A percentile compares a stretch with the other conserved stretches of the same genome.
These are phyloP conservation scores for Stagonosporopsis cucurbitacearum DNA, from an alignment of 2,329 filamentous ascomycete genomes.

Conservation along the genomic window DNA sequence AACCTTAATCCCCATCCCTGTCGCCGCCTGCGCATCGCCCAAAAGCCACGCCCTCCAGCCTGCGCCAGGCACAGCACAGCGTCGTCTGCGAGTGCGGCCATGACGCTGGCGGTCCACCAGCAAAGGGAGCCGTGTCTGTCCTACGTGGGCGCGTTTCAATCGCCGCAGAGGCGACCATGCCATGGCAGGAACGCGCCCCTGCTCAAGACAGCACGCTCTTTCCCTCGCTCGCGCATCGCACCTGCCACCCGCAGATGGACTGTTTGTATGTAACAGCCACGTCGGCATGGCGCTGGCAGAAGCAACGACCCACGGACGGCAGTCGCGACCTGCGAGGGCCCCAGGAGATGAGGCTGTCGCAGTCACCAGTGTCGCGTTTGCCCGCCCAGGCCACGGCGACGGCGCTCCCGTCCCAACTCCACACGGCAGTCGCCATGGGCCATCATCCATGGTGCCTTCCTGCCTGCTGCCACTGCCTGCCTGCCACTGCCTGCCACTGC, in stretches of 20 bases:
- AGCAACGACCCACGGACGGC: slow-evolving; percentile 12
- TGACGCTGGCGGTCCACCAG: slow-evolving; percentile 20
- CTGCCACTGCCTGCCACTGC: too few relatives aligned
- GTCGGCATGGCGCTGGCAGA: slow-evolving; percentile 16
- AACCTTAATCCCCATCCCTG: slow-evolving; percentile 46
- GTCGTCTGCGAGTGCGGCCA: slow-evolving; percentile 17
- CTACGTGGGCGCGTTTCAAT: slow-evolving; percentile 30
- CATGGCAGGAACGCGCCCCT: slow-evolving; percentile 17
- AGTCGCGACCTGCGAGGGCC: too few relatives aligned
- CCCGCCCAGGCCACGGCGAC: neutral
- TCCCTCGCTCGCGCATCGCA: slow-evolving; percentile 22
- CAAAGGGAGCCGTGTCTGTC: slow-evolving; percentile 28
- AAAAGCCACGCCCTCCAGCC: slow-evolving; percentile 37
- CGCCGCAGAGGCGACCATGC: slow-evolving; percentile 14
- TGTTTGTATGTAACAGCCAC: slow-evolving; percentile 26
- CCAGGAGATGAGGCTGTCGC: slow-evolving; percentile 17
- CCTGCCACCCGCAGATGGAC: slow-evolving; percentile 24
- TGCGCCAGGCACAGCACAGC: slow-evolving; percentile 31
- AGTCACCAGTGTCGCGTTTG: too few relatives aligned
- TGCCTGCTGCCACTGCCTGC: too few relatives aligned
- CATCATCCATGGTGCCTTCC: too few relatives aligned
- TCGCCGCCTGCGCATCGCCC: slow-evolving; percentile 32
- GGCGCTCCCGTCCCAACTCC: slow-evolving; percentile 5
- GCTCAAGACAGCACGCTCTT: slow-evolving; percentile 18
- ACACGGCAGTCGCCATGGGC: neutral